Evolutionary conservation across 345 rosid species (phyloP), one percentile per base, ranked within the genome.

Genomic region (Linum tenue): DNA sequence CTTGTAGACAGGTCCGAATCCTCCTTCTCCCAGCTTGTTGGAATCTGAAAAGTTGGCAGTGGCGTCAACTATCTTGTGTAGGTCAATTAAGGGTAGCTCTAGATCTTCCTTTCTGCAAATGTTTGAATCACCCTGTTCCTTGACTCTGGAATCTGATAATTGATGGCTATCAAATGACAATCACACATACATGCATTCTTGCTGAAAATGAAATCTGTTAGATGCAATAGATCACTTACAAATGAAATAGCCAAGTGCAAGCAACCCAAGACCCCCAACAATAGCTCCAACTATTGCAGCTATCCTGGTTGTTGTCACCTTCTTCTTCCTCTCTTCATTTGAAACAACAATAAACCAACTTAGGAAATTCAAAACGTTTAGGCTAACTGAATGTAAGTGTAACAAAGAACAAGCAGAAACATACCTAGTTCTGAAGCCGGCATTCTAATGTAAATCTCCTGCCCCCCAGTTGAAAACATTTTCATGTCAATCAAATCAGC

Each of bases 361-460:
- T 15, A 8, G 53, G 3, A 48, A 5, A 48, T 5, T 4, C 6
- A 41, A 41, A 41, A 48, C 3, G 2, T 9, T 9, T 9, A 48
- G 14, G 1, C 53, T 48, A 48, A 48, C 53, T 48, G 14, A 5
- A 2, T 1, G 12, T 7, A 14, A 9, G 12, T 7, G 12, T 2
- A 44, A 44, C 51, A 44, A 9, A 42, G 8, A 1, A 3, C 8
- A 42, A 42, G 9, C 48, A 42, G 9, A 42, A 3, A 6, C 22
- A 15, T 70, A 70, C 73, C 73, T 63, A 63, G 2, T 63, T 70
- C 68, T 8, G 73, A 64, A 43, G 67, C 63, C 22, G 12, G 11
- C 68, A 70, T 17, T 16, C 73, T 42, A 36, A 63, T 11, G 16
- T 70, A 64, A 0, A 70, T 2, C 8, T 64, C 63, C 4, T 70